These are phyloP conservation scores for Lentinula sp. DNA, from an alignment of 768 basidiomycete genomes.

Conservation along the genomic window DNA sequence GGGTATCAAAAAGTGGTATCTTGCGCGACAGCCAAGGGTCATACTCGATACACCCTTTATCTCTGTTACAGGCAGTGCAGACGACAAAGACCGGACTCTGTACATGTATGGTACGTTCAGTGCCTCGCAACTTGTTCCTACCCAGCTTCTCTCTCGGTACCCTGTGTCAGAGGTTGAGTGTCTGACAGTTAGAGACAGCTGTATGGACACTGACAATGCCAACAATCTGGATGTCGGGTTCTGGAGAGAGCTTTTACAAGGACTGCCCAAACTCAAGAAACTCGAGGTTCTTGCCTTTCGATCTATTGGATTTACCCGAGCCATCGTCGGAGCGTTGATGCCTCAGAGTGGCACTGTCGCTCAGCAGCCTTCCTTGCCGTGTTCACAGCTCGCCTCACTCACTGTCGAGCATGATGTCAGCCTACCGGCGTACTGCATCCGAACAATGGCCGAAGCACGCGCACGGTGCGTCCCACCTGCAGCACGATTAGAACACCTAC, in stretches of 20 bases:
- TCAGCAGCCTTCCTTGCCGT: background rate
- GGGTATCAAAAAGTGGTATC: background rate
- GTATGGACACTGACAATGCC: background rate
- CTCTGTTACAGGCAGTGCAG: background rate
- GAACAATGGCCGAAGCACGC: background rate
- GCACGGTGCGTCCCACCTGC: background rate
- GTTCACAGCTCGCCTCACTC: background rate
- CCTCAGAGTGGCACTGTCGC: background rate
- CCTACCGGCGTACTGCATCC: constrained; percentile 2
- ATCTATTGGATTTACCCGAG: background rate
- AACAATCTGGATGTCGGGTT: background rate
- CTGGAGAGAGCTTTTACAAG: constrained; percentile 3
- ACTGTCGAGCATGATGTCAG: constrained; percentile 5
- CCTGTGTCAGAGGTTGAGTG: constrained; percentile 1
- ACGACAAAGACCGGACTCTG: background rate
- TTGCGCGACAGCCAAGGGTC: constrained; percentile 3
- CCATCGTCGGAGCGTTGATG: constrained; percentile 2
- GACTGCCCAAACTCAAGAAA: background rate
- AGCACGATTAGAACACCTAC: background rate
- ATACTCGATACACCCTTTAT: constrained; percentile 5
- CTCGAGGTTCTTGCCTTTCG: constrained; percentile 4
- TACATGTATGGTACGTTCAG: constrained; percentile 7
- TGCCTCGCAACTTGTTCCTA: background rate
- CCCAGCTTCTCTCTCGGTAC: background rate
- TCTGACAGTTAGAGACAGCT: constrained; percentile 4